Evolutionary conservation across 2,329 filamentous ascomycete species (phyloP), one percentile per base, ranked within the genome.

Genomic region (Aureobasidium subglaciale): DNA sequence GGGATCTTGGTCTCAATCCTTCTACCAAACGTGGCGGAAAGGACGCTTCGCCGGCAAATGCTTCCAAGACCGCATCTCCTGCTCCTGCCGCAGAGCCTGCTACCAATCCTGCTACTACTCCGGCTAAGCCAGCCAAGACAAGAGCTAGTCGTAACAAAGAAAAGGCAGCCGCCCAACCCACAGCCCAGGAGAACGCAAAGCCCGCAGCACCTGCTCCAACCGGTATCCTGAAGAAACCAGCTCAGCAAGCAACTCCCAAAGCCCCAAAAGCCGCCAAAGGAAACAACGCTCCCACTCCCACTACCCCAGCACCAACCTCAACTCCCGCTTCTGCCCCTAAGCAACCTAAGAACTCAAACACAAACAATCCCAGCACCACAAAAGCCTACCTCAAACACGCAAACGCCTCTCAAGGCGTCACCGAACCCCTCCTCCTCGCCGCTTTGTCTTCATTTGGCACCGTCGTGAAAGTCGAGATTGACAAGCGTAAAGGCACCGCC

Each of bases 401-500:
- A 29, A 96, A 95, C 67, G 83, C 89, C 10, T 93, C 90, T 0
- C 92, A 96, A 67, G 92, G 92, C 13, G 88, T 96, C 43, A 96
- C 90, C 0, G 92, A 96, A 66, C 75, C 85, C 0, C 72, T 90
- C 0, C 81, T 97, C 1, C 84, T 86, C 63, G 80, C 86, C 62
- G 84, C 87, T 1, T 83, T 97, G 67, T 79, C 84, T 41, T 71
- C 74, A 0, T 95, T 90, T 63, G 92, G 92, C 1, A 70, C 80
- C 1, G 81, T 96, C 42, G 82, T 82, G 0, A 86, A 83, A 61
- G 88, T 96, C 16, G 92, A 96, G 64, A 92, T 97, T 54, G 92
- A 97, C 68, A 91, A 90, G 70, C 87, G 91, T 65, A 96, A 96
- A 70, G 90, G 90, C 0, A 95, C 96, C 64, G 92, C 90, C 2